Evolutionary conservation across 257 asterid species (phyloP).

Genomic region (Solanum tarapatanum): DNA sequence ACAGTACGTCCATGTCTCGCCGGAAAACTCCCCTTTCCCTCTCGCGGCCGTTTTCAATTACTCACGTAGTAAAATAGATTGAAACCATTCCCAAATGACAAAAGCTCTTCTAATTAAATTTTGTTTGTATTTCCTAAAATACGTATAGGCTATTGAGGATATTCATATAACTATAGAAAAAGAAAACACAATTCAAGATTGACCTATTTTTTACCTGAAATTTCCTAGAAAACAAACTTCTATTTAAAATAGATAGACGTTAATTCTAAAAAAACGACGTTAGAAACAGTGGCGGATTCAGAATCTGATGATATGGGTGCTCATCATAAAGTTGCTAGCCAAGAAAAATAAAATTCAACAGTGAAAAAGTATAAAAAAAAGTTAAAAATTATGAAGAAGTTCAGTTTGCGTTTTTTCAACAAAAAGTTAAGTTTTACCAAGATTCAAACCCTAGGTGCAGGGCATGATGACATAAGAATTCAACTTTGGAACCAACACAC

Average conservation of each 20-base stretch:
- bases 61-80: too few relatives aligned
- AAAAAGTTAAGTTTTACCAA: background rate
- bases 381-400: background rate
- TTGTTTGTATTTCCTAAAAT: too few relatives aligned
- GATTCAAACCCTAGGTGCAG: background rate
- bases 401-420: background rate
- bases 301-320: background rate
- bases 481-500: background rate
- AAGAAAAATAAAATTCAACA: background rate
- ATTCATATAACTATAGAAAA: background rate
- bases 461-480: background rate
- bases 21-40: too few relatives aligned
- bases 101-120: background rate
- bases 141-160: too few relatives aligned
- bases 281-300: background rate
- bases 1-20: too few relatives aligned
- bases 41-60: too few relatives aligned
- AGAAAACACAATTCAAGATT: background rate
- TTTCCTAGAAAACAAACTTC: background rate
- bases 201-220: background rate
- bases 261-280: too few relatives aligned
- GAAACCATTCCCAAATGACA: background rate
- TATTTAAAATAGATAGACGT: too few relatives aligned
- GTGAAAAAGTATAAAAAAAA: background rate
- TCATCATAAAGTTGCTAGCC: background rate